Evolutionary conservation across 768 basidiomycete species (phyloP).

Genomic region (Suillus spraguei): DNA sequence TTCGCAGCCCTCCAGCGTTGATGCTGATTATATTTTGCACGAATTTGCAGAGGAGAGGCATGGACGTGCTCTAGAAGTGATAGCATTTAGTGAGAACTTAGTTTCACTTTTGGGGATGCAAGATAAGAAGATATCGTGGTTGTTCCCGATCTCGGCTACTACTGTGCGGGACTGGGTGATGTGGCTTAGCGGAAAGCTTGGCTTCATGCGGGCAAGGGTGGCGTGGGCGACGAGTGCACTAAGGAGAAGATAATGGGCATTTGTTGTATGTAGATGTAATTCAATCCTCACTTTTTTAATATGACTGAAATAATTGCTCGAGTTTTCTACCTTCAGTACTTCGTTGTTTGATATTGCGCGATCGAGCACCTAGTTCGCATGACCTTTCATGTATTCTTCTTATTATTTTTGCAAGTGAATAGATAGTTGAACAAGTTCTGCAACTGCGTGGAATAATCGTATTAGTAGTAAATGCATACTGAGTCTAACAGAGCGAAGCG

Average conservation of each 20-base stretch:
- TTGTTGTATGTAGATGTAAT: neutral
- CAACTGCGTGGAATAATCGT: too few relatives aligned
- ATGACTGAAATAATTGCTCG: neutral
- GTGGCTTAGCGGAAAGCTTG: conserved; percentile 9
- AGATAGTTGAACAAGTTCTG: neutral
- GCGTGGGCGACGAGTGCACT: conserved; percentile 10
- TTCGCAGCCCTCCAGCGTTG: conserved; percentile 13
- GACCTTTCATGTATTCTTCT: neutral
- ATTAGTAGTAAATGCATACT: too few relatives aligned
- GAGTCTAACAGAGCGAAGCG: too few relatives aligned
- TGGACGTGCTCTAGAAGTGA: conserved; percentile 38
- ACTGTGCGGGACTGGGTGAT: conserved; percentile 9
- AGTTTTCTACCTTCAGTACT: neutral
- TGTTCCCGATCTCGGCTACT: conserved; percentile 7
- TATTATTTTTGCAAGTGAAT: neutral
- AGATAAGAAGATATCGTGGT: conserved; percentile 5
- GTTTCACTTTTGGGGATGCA: conserved; percentile 16
- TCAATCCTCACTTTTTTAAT: neutral
- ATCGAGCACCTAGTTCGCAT: neutral
- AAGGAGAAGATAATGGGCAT: neutral
- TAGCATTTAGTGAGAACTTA: conserved; percentile 40
- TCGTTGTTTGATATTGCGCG: neutral
- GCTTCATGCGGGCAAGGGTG: conserved; percentile 4
- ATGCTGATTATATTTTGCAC: conserved; percentile 21
- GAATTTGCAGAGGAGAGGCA: conserved; percentile 35